Conservation (phyloP, 2,329 filamentous ascomycete genomes). For the Venturia pyrina region DNA sequence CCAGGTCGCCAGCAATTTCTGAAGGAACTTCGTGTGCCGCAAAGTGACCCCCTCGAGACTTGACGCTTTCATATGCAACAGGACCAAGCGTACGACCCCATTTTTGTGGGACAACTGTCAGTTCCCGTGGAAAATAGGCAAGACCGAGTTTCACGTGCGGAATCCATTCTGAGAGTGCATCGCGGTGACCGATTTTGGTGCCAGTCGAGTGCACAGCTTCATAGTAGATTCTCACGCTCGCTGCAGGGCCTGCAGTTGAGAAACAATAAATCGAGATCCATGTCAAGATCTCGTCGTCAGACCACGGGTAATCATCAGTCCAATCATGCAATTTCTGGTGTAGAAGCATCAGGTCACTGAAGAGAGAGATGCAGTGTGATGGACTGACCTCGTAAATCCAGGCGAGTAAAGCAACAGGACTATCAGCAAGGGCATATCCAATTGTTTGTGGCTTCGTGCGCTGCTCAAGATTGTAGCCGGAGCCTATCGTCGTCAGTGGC, state of each 20-base stretch:
- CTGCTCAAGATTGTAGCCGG: constrained; percentile 51
- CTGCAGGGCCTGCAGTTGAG: constrained; percentile 56
- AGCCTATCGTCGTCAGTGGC: neutral
- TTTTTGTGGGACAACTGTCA: constrained; percentile 42
- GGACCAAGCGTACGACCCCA: constrained; percentile 51
- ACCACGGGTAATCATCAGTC: constrained; percentile 64
- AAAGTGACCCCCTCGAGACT: constrained; percentile 50
- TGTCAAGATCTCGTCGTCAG: constrained; percentile 63
- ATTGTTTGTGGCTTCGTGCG: constrained; percentile 63
- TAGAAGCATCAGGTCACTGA: neutral
- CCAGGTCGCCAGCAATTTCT: constrained; percentile 42
- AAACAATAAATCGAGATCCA: constrained; percentile 70
- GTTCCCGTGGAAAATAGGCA: constrained; percentile 48
- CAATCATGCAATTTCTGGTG: constrained; percentile 60
- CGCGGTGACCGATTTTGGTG: constrained; percentile 6
- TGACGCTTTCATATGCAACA: constrained; percentile 46
- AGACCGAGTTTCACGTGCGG: constrained; percentile 41
- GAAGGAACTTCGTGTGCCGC: constrained; percentile 50
- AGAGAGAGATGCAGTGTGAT: neutral
- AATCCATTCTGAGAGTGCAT: constrained; percentile 32
- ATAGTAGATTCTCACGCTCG: constrained; percentile 62
- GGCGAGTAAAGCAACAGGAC: constrained; percentile 58
- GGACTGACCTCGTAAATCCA: constrained; percentile 59
- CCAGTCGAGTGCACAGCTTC: constrained; percentile 42
- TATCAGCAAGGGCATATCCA: constrained; percentile 58